Evolutionary conservation across 805 yeast genomes (phyloP).

Genomic region (Candida sakaeoensis): DNA sequence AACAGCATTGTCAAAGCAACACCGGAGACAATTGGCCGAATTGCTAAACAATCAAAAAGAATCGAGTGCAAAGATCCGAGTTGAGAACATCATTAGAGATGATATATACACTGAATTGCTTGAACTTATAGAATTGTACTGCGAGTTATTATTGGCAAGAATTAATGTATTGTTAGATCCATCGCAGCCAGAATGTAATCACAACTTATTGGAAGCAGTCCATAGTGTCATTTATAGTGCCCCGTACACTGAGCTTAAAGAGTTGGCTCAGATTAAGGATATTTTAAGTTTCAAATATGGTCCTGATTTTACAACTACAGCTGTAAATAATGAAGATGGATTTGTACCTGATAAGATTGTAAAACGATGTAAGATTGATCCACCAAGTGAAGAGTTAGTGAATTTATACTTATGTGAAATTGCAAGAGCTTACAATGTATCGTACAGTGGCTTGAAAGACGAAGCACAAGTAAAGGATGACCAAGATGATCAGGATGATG

Average conservation of each 20-base stretch:
- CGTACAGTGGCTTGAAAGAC: constrained; percentile 50
- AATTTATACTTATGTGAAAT: constrained; percentile 71
- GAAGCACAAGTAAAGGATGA: constrained; percentile 26
- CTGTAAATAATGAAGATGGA: constrained; percentile 45
- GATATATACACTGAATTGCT: constrained; percentile 76
- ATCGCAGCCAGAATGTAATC: constrained; percentile 42
- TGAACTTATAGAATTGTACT: constrained; percentile 75
- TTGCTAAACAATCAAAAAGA: constrained; percentile 67
- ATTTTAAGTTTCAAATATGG: constrained; percentile 62
- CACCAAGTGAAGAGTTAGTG: constrained; percentile 67
- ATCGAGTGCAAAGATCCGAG: constrained; percentile 76
- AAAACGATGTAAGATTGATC: constrained; percentile 57
- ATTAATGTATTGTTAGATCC: constrained; percentile 52
- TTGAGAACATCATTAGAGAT: constrained; percentile 79
- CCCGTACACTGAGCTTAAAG: constrained; percentile 73
- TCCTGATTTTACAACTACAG: constrained; percentile 56
- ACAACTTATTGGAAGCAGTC: constrained; percentile 73
- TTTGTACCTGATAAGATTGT: constrained; percentile 67
- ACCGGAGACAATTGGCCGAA: constrained; percentile 67
- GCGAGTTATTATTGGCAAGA: constrained; percentile 77
- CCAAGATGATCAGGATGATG: constrained; percentile 18
- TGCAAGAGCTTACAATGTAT: constrained; percentile 73
- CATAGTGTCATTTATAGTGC: constrained; percentile 66
- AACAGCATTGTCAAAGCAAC: constrained; percentile 70
- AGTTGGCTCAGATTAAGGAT: constrained; percentile 58